Conservation (phyloP, 192 early-diverging fungal species). For the Fimicolochytrium jonesii region DNA sequence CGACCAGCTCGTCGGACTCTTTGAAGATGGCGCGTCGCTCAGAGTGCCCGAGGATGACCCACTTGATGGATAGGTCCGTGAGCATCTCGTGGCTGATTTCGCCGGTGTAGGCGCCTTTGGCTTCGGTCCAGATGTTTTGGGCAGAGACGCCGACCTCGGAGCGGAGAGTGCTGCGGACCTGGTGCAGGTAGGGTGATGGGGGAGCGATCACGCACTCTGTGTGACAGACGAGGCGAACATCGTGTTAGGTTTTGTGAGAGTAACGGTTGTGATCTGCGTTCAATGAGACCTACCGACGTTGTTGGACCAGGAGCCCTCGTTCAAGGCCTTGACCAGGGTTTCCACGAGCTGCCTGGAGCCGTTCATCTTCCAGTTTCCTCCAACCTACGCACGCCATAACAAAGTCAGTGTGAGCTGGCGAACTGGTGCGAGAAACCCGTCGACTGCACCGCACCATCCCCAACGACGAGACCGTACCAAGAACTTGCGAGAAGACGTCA, state of each 20-base stretch:
- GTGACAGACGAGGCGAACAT: no score
- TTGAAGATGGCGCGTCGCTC: constrained; percentile 92
- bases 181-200: constrained; percentile 84
- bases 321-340: constrained; percentile 72
- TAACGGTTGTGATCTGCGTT: no score
- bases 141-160: constrained; percentile 88
- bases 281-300: constrained; percentile 59
- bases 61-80: constrained; percentile 90
- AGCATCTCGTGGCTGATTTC: constrained; percentile 94
- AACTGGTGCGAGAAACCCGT: not conserved
- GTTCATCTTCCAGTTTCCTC: constrained; percentile 94
- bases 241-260: no score
- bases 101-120: constrained; percentile 94
- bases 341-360: constrained; percentile 73
- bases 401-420: not conserved
- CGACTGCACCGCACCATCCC: no score
- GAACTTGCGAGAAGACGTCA: constrained; percentile 2
- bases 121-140: constrained; percentile 87
- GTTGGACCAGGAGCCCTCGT: constrained; percentile 56
- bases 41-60: constrained; percentile 98
- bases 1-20: constrained; percentile 85
- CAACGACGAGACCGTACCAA: not conserved
- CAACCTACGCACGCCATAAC: constrained; percentile 29
- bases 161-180: constrained; percentile 70
- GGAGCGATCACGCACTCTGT: constrained; percentile 98